Evolutionary conservation across 306 rosid species (phyloP).

Genomic region (Castanospermum australe): DNA sequence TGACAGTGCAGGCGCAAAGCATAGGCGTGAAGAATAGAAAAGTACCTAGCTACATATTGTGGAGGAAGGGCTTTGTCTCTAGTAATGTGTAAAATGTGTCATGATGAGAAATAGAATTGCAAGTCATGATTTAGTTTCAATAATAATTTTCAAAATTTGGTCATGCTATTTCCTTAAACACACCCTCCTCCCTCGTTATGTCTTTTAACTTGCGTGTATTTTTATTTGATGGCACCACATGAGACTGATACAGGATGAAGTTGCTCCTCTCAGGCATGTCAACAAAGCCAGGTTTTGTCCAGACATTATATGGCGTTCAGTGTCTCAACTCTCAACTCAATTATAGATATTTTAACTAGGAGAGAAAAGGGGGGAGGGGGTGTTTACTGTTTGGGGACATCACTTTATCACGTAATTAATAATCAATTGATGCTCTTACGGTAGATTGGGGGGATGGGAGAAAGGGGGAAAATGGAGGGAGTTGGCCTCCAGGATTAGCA

Average conservation of each 20-base stretch:
- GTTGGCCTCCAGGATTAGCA: too few relatives aligned
- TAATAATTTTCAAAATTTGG: neutral
- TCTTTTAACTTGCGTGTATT: neutral
- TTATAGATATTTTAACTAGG: too few relatives aligned
- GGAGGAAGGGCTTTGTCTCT: neutral
- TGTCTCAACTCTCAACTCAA: too few relatives aligned
- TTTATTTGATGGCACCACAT: neutral
- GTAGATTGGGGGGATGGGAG: too few relatives aligned
- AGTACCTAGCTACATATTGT: neutral
- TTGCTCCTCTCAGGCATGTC: neutral
- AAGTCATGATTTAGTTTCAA: neutral
- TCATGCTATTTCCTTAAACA: neutral
- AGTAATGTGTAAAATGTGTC: neutral
- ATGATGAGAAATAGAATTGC: conserved; percentile 22
- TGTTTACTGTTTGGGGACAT: too few relatives aligned
- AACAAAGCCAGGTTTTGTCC: too few relatives aligned
- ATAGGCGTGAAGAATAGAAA: conserved; percentile 5
- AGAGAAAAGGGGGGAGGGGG: too few relatives aligned
- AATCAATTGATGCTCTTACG: too few relatives aligned
- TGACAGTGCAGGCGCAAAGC: neutral
- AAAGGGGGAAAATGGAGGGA: too few relatives aligned
- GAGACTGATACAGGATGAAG: neutral
- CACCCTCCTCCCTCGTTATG: neutral
- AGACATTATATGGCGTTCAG: too few relatives aligned
- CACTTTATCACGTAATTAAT: too few relatives aligned